Percentiles rank a stretch among this genome's conserved stretches.
Evolutionary conservation across 2,329 filamentous ascomycete species (phyloP).

Genomic region (Fragosphaeria purpurea): DNA sequence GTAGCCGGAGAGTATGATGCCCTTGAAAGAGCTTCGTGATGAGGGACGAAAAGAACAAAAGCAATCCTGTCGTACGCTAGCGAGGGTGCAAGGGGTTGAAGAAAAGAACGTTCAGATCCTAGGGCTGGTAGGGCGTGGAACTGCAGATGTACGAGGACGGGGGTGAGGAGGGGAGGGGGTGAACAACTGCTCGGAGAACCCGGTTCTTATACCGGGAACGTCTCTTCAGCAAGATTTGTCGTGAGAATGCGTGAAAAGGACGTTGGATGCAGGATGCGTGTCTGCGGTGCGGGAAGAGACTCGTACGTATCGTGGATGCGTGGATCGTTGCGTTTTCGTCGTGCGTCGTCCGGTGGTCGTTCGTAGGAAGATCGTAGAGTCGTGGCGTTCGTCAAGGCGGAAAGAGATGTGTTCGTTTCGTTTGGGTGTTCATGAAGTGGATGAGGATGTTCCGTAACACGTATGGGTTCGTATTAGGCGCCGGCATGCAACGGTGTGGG

Average conservation of each 20-base stretch:
- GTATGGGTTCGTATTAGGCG: conserved; percentile 2
- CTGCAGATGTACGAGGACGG: too few relatives aligned
- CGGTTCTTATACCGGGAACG: too few relatives aligned
- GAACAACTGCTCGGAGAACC: background rate
- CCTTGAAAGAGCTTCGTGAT: too few relatives aligned
- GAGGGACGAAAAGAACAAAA: background rate
- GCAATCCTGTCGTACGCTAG: background rate
- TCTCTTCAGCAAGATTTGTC: too few relatives aligned
- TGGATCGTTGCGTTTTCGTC: background rate
- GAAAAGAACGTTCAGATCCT: background rate
- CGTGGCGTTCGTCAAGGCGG: too few relatives aligned
- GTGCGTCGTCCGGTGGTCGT: background rate
- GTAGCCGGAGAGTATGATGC: too few relatives aligned
- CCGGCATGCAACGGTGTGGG: conserved; percentile 1
- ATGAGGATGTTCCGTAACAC: background rate
- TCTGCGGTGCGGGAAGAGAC: background rate
- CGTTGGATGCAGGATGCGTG: too few relatives aligned
- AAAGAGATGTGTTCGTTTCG: background rate
- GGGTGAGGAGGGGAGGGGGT: background rate
- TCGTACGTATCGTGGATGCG: conserved; percentile 1
- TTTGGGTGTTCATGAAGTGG: conserved; percentile 2
- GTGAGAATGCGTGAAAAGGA: too few relatives aligned
- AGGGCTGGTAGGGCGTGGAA: conserved; percentile 2
- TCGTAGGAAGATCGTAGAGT: too few relatives aligned
- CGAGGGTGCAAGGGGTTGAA: background rate